These are phyloP conservation scores for Phaeolepiota aurea DNA, from an alignment of 768 basidiomycete genomes.

Conservation along the genomic window DNA sequence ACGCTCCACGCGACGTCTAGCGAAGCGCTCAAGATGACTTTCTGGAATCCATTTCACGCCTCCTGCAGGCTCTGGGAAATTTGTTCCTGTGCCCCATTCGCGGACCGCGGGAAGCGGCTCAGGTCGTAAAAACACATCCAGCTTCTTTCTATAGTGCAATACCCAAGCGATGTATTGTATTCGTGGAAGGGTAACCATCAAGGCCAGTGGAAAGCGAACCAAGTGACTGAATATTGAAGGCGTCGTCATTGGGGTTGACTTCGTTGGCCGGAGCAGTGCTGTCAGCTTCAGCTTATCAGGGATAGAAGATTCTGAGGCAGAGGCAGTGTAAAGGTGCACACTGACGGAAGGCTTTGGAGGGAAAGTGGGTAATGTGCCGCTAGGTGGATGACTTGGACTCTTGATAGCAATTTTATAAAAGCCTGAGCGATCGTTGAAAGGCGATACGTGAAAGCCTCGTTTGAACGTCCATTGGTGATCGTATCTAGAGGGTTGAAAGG, in stretches of 20 bases:
- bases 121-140: slow-evolving; percentile 52
- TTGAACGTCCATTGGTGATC: slow-evolving; percentile 60
- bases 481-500: slow-evolving; percentile 37
- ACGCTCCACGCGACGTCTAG: background rate
- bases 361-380: slow-evolving; percentile 9
- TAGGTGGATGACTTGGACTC: slow-evolving; percentile 32
- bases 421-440: slow-evolving; percentile 66
- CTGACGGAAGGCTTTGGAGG: background rate
- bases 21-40: background rate
- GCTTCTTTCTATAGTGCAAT: slow-evolving; percentile 49
- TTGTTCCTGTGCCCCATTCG: slow-evolving; percentile 7
- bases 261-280: slow-evolving; percentile 33
- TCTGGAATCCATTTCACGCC: background rate
- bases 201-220: slow-evolving; percentile 35
- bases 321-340: background rate
- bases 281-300: slow-evolving; percentile 40
- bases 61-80: background rate
- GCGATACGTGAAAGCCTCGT: slow-evolving; percentile 68
- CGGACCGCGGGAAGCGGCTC: slow-evolving; percentile 36
- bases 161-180: slow-evolving; percentile 54
- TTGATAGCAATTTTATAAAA: slow-evolving; percentile 52
- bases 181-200: slow-evolving; percentile 49
- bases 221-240: slow-evolving; percentile 29
- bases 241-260: slow-evolving; percentile 29
- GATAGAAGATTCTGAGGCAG: slow-evolving; percentile 7